phyloP scores from a whole-genome alignment of 768 basidiomycete genomes.

The Antrodiella citrinella region DNA sequence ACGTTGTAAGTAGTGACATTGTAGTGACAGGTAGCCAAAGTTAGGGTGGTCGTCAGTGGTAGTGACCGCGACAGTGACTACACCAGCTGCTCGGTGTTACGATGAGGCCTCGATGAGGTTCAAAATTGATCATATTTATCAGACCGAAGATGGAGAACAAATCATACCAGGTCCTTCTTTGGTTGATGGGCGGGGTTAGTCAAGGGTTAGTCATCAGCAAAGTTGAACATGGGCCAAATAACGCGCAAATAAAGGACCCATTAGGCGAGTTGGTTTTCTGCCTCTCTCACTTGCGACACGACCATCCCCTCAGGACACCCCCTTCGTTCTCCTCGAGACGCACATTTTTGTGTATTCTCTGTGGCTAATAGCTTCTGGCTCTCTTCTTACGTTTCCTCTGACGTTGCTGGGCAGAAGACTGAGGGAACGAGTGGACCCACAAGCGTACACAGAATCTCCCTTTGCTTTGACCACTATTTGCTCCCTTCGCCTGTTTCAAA shows the following conservation, averaged over 20 bases:
- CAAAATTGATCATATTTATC: no score
- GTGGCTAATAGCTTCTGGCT: no score
- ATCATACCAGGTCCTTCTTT: no score
- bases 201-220: slow-evolving; percentile 6
- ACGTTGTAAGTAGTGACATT: no score
- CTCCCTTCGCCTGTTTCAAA: slow-evolving; percentile 15
- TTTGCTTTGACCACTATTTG: slow-evolving; percentile 18
- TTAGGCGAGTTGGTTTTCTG: slow-evolving; percentile 7
- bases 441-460: slow-evolving; percentile 34
- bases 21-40: no score
- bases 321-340: slow-evolving; percentile 16
- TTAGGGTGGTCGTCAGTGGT: no score
- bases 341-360: slow-evolving; percentile 4
- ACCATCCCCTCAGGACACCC: slow-evolving; percentile 14
- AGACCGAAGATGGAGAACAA: no score
- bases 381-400: no score
- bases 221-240: slow-evolving; percentile 49
- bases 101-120: no score
- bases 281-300: slow-evolving; percentile 12
- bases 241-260: slow-evolving; percentile 28
- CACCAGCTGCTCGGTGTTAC: no score
- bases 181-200: not conserved
- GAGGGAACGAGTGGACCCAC: slow-evolving; percentile 39
- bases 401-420: no score
- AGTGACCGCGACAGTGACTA: no score